phyloP scores from a whole-genome alignment of 139 green algal genomes.

The Chlamydomonas eustigma region DNA sequence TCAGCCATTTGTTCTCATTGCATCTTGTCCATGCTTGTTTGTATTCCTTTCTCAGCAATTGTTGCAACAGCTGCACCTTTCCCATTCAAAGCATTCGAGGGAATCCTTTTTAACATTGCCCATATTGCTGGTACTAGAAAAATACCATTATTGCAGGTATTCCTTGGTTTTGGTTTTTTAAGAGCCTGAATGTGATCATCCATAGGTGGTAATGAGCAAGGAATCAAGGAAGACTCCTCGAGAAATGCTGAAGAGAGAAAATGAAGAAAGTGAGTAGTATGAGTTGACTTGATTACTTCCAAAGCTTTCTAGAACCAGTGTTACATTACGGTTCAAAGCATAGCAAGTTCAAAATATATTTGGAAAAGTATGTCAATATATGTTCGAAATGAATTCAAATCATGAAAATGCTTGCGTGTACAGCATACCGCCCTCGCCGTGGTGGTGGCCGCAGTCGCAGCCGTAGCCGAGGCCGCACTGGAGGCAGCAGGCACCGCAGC shows the following conservation, averaged over 20 bases:
- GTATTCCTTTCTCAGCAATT: not conserved
- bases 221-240: slow-evolving; percentile 71
- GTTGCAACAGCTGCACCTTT: not conserved
- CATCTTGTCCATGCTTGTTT: not conserved
- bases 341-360: not conserved
- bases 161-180: not conserved
- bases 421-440: not conserved
- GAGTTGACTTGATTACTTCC: not conserved
- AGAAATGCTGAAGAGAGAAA: slow-evolving; percentile 65
- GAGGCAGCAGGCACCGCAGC: slow-evolving; percentile 19
- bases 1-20: not conserved
- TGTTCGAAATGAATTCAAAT: not conserved
- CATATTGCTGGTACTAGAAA: not conserved
- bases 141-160: not conserved
- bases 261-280: slow-evolving; percentile 1
- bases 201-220: slow-evolving; percentile 48
- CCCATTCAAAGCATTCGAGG: not conserved
- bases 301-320: not conserved
- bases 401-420: not conserved
- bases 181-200: not conserved
- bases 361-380: not conserved
- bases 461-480: not conserved
- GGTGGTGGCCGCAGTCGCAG: slow-evolving; percentile 2
- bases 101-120: not conserved
- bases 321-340: not conserved